phyloP scores from a whole-genome alignment of 1,139 yeast species.

The Insectozyma bohioensis region DNA sequence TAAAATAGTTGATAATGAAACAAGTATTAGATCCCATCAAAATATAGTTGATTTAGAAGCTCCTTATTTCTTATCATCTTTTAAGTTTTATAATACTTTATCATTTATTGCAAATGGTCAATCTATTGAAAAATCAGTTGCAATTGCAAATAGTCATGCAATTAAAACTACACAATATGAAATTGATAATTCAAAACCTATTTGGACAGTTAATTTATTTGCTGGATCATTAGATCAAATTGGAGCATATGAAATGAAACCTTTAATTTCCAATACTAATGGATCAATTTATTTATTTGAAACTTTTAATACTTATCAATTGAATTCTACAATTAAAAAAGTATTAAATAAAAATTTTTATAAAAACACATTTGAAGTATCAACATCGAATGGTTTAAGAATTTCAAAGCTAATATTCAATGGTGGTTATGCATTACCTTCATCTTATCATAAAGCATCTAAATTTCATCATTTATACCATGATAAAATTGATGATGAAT shows the following conservation, averaged over 20 bases:
- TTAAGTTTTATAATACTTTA: constrained; percentile 30
- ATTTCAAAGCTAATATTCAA: constrained; percentile 27
- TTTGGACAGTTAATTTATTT: constrained; percentile 32
- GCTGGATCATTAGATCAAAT: constrained; percentile 42
- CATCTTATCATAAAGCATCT: constrained; percentile 27
- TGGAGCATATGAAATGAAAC: constrained; percentile 42
- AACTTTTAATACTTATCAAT: constrained; percentile 24
- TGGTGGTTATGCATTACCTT: constrained; percentile 33
- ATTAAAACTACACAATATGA: constrained; percentile 27
- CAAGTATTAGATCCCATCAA: constrained; percentile 31
- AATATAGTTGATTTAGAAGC: constrained; percentile 33
- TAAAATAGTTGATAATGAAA: constrained; percentile 21
- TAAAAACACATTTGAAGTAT: constrained; percentile 23
- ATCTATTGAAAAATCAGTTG: constrained; percentile 15
- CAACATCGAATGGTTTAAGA: constrained; percentile 33
- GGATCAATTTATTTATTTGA: constrained; percentile 30
- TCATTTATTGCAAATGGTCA: constrained; percentile 34
- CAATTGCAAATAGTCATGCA: constrained; percentile 18
- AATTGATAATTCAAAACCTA: constrained; percentile 20
- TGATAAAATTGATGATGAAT: constrained; percentile 35
- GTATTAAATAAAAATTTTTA: constrained; percentile 1
- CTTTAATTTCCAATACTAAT: constrained; percentile 27
- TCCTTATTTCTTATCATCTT: constrained; percentile 25
- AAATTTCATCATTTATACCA: constrained; percentile 23
- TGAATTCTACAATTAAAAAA: constrained; percentile 14